Percentiles rank a stretch among this genome's conserved stretches.
Evolutionary conservation across 176 grass and related monocot genomes (phyloP).

Genomic region (Secale cereale): DNA sequence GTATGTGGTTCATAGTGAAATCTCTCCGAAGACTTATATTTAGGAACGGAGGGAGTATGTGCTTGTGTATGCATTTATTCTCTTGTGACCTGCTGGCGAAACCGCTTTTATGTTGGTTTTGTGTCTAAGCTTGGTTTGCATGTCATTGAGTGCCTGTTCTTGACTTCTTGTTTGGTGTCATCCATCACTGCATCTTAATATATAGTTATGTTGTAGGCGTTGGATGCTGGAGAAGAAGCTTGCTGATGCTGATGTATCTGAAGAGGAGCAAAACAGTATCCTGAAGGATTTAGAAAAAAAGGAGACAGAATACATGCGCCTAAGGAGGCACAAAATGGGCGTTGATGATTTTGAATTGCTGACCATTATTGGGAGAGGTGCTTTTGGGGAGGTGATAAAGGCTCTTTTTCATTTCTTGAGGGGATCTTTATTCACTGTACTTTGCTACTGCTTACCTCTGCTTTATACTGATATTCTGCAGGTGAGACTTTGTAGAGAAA

Average conservation of each 20-base stretch:
- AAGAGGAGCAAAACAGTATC: conserved; percentile 64
- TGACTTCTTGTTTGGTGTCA: conserved; percentile 2
- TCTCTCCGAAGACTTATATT: too few species aligned
- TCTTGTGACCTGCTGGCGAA: neutral
- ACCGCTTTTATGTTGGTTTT: conserved; percentile 7
- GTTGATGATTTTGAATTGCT: conserved; percentile 85
- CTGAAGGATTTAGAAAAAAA: conserved; percentile 68
- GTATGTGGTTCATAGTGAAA: too few species aligned
- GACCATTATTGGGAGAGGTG: conserved; percentile 74
- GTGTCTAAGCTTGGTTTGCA: neutral
- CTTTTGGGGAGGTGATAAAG: conserved; percentile 70
- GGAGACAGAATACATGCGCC: conserved; percentile 72
- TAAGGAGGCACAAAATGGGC: conserved; percentile 70
- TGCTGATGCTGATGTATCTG: conserved; percentile 70
- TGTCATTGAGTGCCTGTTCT: neutral
- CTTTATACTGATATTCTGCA: conserved; percentile 35
- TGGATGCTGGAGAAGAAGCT: conserved; percentile 67
- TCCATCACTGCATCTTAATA: conserved; percentile 26
- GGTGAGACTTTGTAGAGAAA: conserved; percentile 81
- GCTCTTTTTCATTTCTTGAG: neutral
- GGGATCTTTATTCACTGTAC: neutral
- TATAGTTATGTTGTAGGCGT: conserved; percentile 36
- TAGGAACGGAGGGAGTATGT: too few species aligned
- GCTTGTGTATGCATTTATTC: neutral
- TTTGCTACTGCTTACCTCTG: neutral